phyloP scores from a whole-genome alignment of 2,329 filamentous ascomycete species.

The Calonectria pseudoreteaudii region DNA sequence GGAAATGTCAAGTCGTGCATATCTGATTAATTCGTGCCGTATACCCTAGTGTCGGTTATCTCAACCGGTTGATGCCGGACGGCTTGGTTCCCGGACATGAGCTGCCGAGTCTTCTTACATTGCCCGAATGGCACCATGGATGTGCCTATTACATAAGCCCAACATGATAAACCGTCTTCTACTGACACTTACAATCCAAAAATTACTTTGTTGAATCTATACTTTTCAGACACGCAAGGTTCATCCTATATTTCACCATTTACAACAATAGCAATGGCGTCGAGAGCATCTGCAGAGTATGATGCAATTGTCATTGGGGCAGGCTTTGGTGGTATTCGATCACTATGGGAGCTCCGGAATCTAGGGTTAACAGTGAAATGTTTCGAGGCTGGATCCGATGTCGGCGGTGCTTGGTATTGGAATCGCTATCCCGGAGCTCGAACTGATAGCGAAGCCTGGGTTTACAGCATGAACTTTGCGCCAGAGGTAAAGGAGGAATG shows the following conservation, averaged over 20 bases:
- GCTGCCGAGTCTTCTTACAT: neutral
- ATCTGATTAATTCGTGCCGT: neutral
- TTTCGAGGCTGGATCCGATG: slow-evolving; percentile 27
- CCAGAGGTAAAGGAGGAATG: slow-evolving; percentile 1
- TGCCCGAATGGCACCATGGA: neutral
- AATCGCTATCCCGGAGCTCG: slow-evolving; percentile 32
- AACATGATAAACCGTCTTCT: neutral
- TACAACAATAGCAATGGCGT: neutral
- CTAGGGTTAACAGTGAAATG: slow-evolving; percentile 21
- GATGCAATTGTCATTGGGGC: slow-evolving; percentile 27
- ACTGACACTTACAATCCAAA: neutral
- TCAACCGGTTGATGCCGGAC: neutral
- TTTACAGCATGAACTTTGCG: slow-evolving; percentile 24
- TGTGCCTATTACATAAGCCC: neutral
- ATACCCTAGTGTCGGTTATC: neutral
- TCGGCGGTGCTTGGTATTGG: slow-evolving; percentile 34
- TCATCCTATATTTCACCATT: neutral
- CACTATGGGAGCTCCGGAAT: slow-evolving; percentile 18
- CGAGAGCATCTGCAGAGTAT: neutral
- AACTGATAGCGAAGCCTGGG: slow-evolving; percentile 25
- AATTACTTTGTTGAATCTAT: neutral
- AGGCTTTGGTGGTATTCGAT: slow-evolving; percentile 28
- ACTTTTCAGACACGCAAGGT: neutral
- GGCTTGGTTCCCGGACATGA: neutral
- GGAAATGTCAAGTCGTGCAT: neutral